Conservation (phyloP, 192 early-diverging fungal species). For the Glomus cerebriforme region DNA sequence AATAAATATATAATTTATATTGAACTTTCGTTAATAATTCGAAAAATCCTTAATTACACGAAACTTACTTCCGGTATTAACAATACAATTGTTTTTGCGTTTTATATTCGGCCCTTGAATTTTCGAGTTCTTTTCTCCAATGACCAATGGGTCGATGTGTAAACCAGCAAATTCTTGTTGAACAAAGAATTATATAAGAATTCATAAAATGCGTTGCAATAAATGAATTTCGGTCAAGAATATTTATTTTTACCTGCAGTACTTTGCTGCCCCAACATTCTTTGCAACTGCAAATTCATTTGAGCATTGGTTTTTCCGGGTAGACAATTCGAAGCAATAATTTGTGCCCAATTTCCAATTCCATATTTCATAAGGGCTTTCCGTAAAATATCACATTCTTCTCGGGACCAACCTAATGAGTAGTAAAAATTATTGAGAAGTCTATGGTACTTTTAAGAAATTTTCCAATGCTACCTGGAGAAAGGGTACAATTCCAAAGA, state of each 20-base stretch:
- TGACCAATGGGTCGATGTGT: conserved; percentile 84
- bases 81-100: conserved; percentile 94
- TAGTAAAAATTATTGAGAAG: not conserved
- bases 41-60: not conserved
- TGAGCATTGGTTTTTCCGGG: conserved; percentile 97
- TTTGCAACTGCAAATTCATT: conserved; percentile 94
- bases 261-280: conserved; percentile 94
- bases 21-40: not conserved
- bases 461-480: conserved; percentile 58
- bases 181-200: not conserved
- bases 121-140: conserved; percentile 85
- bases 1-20: not conserved
- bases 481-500: conserved; percentile 94
- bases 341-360: conserved; percentile 95
- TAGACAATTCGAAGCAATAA: conserved; percentile 85
- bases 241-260: conserved; percentile 67
- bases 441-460: not conserved
- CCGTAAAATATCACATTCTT: conserved; percentile 81
- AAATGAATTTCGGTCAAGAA: not conserved
- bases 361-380: conserved; percentile 88
- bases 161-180: conserved; percentile 83
- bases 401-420: conserved; percentile 75
- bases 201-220: not conserved
- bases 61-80: conserved; percentile 76
- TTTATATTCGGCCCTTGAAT: conserved; percentile 82